Base-by-base conservation (phyloP, 2,329 filamentous ascomycete species). In the Fusarium chuoi region DNA sequence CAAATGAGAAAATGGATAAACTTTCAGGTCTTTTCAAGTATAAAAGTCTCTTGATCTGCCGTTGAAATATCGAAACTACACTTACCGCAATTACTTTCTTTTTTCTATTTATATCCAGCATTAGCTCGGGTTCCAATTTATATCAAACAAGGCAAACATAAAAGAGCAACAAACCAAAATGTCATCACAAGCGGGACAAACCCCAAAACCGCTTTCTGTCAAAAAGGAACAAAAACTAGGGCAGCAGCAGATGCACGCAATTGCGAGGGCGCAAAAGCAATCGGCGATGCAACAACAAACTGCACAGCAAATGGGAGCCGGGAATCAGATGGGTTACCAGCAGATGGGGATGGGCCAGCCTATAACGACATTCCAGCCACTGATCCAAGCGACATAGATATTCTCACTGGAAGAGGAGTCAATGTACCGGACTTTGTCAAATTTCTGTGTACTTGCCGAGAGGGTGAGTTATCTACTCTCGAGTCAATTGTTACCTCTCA, bases 371-470 rank as follows among this genome's bases (percentile, higher is more conserved):
- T 68, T 24, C 46, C 48, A 3, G 39, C 61, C 11, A 20, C 33
- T 18, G 56, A 49, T 7, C 33, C 26, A 9, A 48, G n/a, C 15
- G 56, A 68, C 17, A 13, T 22, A 15, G 11, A n/a, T 36, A 30
- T 17, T 26, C 17, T 68, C 26, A 36, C 56, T 20, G 22, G 49
- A 26, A 24, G 49, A 52, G 49, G 49, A 26, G 13, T 52, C n/a
- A 22, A 5, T 26, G 13, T 52, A 26, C 39, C 64, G 3, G 48
- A 39, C n/a, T 38, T 62, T 17, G 15, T 18, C 11, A 14, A 7
- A 17, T 77, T 69, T 28, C 30, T 64, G n/a, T 24, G 36, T 33
- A 63, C 72, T 14, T 77, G 75, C 15, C 65, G 33, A 28, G 26
- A 56, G 20, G 72, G 62, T 6, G 55, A 58, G 3, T n/a, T 70